phyloP scores from a whole-genome alignment of 495 filamentous ascomycete genomes.

The Pyrenula aspistea region DNA sequence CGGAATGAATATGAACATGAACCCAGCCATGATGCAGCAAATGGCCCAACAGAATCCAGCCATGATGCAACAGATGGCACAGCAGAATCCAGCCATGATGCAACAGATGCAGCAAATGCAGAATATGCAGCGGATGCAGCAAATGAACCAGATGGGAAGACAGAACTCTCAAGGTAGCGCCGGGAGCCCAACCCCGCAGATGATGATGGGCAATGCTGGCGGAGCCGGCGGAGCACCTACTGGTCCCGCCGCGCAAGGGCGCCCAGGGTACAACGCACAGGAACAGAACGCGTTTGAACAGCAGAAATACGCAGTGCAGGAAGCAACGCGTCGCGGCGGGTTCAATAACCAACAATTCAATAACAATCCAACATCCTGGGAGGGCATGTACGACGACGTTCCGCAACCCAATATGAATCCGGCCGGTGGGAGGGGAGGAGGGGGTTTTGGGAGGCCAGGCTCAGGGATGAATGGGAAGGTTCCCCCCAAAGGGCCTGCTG shows the following conservation, averaged over 20 bases:
- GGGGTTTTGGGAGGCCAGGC: conserved; percentile 40
- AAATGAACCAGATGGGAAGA: conserved; percentile 13
- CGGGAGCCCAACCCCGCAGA: conserved; percentile 6
- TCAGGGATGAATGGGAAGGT: conserved; percentile 8
- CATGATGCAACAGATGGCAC: conserved; percentile 71
- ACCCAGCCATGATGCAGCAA: conserved; percentile 70
- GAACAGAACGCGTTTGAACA: conserved; percentile 78
- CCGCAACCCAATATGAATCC: conserved; percentile 63
- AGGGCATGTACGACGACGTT: conserved; percentile 99
- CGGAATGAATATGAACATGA: too few relatives aligned
- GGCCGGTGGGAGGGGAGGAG: conserved; percentile 35
- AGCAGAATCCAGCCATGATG: conserved; percentile 63
- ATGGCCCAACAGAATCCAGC: conserved; percentile 66
- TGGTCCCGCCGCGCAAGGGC: conserved; percentile 19
- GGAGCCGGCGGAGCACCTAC: conserved; percentile 1
- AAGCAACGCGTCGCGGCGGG: conserved; percentile 26
- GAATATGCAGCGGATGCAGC: conserved; percentile 45
- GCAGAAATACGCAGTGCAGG: conserved; percentile 74
- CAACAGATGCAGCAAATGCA: conserved; percentile 77
- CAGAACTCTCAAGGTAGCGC: conserved; percentile 6
- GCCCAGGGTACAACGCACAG: conserved; percentile 55
- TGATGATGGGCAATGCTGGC: conserved; percentile 2
- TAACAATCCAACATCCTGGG: conserved; percentile 65
- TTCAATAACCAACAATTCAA: conserved; percentile 30
- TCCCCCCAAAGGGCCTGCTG: conserved; percentile 12